phyloP scores from a whole-genome alignment of 257 asterid genomes.

The Rauvolfia tetraphylla region DNA sequence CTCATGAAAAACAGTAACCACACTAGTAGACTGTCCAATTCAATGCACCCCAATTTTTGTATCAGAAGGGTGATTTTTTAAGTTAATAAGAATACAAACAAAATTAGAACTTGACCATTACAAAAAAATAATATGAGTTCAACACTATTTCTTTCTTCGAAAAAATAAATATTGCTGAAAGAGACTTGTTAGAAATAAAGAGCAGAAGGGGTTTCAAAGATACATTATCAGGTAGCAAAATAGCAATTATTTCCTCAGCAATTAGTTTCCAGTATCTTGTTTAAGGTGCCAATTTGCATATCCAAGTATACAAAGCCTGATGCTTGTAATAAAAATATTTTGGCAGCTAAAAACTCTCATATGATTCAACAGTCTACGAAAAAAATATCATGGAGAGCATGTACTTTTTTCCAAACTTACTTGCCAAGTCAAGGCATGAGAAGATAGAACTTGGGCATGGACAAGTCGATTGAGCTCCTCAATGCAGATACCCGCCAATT shows the following conservation, averaged over 20 bases:
- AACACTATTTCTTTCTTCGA: background rate
- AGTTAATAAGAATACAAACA: background rate
- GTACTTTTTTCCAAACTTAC: conserved; percentile 43
- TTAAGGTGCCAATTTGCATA: background rate
- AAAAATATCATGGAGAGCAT: background rate
- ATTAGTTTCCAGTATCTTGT: background rate
- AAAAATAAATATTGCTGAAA: background rate
- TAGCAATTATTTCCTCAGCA: background rate
- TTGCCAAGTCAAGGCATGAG: conserved; percentile 93
- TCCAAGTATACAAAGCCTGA: background rate
- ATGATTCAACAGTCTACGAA: background rate
- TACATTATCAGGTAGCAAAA: background rate
- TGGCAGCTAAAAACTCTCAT: background rate
- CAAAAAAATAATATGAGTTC: background rate
- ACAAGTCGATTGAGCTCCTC: conserved; percentile 86
- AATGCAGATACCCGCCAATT: conserved; percentile 79
- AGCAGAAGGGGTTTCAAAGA: background rate
- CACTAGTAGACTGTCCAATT: background rate
- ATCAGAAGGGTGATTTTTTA: no score
- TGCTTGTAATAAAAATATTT: background rate
- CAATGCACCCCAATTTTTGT: background rate
- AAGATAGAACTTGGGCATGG: conserved; percentile 88
- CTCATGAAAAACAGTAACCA: background rate
- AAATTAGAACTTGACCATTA: background rate
- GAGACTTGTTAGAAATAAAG: background rate